phyloP scores from a whole-genome alignment of 306 rosid species.

The Quercus suber region DNA sequence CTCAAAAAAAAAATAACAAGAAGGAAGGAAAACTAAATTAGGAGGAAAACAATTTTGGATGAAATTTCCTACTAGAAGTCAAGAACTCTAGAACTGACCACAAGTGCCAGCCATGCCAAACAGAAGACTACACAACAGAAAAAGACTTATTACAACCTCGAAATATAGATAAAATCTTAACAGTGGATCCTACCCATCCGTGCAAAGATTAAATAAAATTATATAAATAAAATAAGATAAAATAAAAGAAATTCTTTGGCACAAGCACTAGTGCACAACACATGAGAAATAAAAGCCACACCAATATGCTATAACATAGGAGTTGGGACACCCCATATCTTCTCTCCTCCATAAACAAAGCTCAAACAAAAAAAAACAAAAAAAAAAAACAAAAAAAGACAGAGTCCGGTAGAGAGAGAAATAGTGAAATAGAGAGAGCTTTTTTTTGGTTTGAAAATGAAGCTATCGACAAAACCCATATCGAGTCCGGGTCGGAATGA shows the following conservation, averaged over 20 bases:
- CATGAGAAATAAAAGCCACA: neutral
- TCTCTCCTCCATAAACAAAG: neutral
- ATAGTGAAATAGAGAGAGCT: neutral
- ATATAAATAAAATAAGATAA: neutral
- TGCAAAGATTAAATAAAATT: conserved; percentile 42
- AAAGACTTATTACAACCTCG: conserved; percentile 15
- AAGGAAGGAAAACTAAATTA: too few relatives aligned
- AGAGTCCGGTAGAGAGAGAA: neutral
- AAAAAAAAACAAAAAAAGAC: neutral
- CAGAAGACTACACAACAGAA: conserved; percentile 9
- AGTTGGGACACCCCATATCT: neutral
- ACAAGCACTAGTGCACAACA: neutral
- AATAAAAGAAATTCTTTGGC: neutral
- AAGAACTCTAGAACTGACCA: conserved; percentile 1
- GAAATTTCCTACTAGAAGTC: too few relatives aligned
- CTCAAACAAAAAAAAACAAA: too few relatives aligned
- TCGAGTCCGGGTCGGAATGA: conserved; percentile 82
- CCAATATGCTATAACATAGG: conserved; percentile 11
- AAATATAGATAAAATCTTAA: conserved; percentile 28
- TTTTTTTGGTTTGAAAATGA: conserved; percentile 35
- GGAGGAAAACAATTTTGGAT: too few relatives aligned
- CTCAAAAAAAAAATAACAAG: too few relatives aligned
- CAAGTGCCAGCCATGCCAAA: conserved; percentile 14
- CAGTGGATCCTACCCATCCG: conserved; percentile 52
- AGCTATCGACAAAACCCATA: conserved; percentile 56